A percentile compares a stretch with the other conserved stretches of the same genome.
Evolutionary conservation across 2,329 filamentous ascomycete genomes (phyloP).

Genomic region (Penicillium digitatum): DNA sequence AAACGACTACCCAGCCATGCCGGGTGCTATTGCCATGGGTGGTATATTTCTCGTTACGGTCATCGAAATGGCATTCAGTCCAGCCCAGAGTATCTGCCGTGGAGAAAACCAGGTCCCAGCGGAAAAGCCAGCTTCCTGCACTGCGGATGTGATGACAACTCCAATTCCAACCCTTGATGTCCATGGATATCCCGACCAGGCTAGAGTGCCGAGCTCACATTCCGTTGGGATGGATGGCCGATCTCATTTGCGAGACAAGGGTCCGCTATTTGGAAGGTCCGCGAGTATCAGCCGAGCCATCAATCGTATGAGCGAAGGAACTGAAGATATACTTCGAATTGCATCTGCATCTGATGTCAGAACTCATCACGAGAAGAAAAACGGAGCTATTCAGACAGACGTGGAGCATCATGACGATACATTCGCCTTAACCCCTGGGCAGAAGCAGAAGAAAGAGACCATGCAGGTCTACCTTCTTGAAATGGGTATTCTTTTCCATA

Average conservation of each 20-base stretch:
- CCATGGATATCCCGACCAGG: neutral
- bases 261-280: conserved; percentile 27
- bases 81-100: conserved; percentile 30
- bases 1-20: conserved; percentile 46
- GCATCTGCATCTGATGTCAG: conserved; percentile 20
- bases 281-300: conserved; percentile 31
- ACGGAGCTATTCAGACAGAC: conserved; percentile 15
- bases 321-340: conserved; percentile 22
- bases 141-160: neutral
- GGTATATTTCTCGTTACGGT: conserved; percentile 47
- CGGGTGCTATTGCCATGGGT: conserved; percentile 46
- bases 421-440: conserved; percentile 22
- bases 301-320: conserved; percentile 25
- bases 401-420: conserved; percentile 17
- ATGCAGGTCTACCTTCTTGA: conserved; percentile 72
- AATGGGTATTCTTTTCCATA: conserved; percentile 75
- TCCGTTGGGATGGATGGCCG: conserved; percentile 11
- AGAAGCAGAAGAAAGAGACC: conserved; percentile 59
- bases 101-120: conserved; percentile 7
- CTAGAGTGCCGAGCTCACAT: neutral
- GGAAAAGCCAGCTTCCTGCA: neutral
- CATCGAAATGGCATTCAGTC: conserved; percentile 56
- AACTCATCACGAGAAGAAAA: conserved; percentile 14
- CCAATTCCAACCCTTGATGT: neutral
- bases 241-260: conserved; percentile 25